Conservation (phyloP, 176 grass and related monocot genomes). For the Chloris gayana region DNA sequence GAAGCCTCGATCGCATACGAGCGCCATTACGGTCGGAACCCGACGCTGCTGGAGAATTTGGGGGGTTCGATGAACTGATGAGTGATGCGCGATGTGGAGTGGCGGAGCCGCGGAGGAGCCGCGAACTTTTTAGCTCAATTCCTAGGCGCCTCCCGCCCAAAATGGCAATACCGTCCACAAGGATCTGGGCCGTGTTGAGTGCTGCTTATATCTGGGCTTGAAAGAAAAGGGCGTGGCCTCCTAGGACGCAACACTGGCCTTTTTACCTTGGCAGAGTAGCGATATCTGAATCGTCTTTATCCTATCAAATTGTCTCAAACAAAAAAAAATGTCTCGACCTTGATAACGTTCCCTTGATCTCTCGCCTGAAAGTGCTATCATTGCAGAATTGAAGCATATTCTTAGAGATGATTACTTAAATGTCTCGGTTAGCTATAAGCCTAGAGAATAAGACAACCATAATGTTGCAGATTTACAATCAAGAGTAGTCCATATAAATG, state of each 20-base stretch:
- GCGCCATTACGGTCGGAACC: conserved; percentile 17
- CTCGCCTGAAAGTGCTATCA: no score
- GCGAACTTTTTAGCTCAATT: conserved; percentile 3
- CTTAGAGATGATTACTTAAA: no score
- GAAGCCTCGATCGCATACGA: background rate
- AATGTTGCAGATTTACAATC: no score
- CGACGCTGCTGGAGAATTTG: background rate
- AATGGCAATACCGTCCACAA: background rate
- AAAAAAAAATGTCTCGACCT: no score
- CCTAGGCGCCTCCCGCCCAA: conserved; percentile 38
- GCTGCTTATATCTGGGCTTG: background rate
- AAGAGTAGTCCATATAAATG: no score
- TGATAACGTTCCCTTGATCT: no score
- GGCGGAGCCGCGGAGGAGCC: background rate
- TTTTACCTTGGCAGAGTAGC: background rate
- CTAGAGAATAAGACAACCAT: no score
- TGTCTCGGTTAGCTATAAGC: no score
- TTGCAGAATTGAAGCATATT: no score
- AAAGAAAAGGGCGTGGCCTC: background rate
- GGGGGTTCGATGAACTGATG: background rate
- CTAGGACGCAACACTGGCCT: background rate
- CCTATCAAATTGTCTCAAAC: no score
- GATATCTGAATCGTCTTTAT: no score
- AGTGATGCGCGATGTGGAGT: background rate
- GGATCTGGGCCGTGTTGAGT: background rate